These are phyloP conservation scores for Globisporangium nodosum DNA, from an alignment of 352 stramenopile genomes.

Conservation along the genomic window DNA sequence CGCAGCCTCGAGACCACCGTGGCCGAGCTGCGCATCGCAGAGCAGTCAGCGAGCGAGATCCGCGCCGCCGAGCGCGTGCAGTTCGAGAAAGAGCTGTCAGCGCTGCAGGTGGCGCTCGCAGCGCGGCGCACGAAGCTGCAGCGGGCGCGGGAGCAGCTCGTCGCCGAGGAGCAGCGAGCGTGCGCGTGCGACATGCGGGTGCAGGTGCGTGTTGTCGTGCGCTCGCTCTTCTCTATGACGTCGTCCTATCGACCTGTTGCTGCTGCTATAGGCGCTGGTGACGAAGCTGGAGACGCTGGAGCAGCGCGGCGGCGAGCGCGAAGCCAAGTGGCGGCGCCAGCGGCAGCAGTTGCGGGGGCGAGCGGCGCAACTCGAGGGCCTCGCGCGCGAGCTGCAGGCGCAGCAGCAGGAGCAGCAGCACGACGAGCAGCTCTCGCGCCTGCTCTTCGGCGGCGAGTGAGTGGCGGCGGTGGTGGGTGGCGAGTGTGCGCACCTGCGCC, in stretches of 20 bases:
- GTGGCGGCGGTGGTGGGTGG: not conserved
- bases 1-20: slow-evolving; percentile 19
- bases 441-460: slow-evolving; percentile 12
- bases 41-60: slow-evolving; percentile 19
- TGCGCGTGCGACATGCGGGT: slow-evolving; percentile 4
- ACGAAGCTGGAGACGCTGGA: slow-evolving; percentile 9
- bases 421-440: slow-evolving; percentile 11
- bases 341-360: slow-evolving; percentile 13
- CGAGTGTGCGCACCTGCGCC: not conserved
- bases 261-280: slow-evolving; percentile 4
- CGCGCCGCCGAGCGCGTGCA: slow-evolving; percentile 22
- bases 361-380: slow-evolving; percentile 18
- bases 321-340: slow-evolving; percentile 13
- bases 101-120: slow-evolving; percentile 11
- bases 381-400: slow-evolving; percentile 13
- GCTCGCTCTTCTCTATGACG: not conserved
- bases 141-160: not conserved
- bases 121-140: slow-evolving; percentile 11
- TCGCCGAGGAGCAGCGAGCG: slow-evolving; percentile 2
- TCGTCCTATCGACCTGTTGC: not conserved
- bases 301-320: slow-evolving; percentile 2
- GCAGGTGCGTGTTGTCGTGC: slow-evolving; percentile 4
- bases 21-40: slow-evolving; percentile 19
- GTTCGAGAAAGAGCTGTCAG: slow-evolving; percentile 20
- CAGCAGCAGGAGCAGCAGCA: slow-evolving; percentile 25